These are phyloP conservation scores for Setomelanomma holmii DNA, from an alignment of 2,329 filamentous ascomycete genomes.

Conservation along the genomic window DNA sequence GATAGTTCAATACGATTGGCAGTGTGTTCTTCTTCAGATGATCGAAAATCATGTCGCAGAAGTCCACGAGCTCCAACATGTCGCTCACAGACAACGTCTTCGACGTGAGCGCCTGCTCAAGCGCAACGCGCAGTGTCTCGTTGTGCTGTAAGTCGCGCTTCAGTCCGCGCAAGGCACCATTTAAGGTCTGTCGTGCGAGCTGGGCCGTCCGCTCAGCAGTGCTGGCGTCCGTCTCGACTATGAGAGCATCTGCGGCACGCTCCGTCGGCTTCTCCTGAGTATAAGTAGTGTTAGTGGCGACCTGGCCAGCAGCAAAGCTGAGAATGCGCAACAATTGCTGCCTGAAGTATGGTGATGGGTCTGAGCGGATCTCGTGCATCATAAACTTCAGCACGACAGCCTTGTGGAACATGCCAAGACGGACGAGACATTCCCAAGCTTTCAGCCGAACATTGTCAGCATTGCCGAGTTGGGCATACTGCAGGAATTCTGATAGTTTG, in stretches of 20 bases:
- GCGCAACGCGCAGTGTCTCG: conserved; percentile 56
- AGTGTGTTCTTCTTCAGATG: conserved; percentile 54
- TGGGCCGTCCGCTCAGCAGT: conserved; percentile 56
- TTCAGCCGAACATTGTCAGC: conserved; percentile 66
- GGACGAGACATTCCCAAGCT: conserved; percentile 65
- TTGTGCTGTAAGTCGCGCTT: conserved; percentile 61
- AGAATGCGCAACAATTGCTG: conserved; percentile 60
- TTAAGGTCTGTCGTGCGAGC: conserved; percentile 63
- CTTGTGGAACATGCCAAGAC: conserved; percentile 60
- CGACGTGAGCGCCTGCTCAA: conserved; percentile 65
- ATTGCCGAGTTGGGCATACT: conserved; percentile 66
- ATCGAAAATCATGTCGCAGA: conserved; percentile 64
- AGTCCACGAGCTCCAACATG: conserved; percentile 63
- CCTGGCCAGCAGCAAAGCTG: conserved; percentile 62
- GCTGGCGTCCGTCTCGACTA: conserved; percentile 63
- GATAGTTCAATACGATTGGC: conserved; percentile 60
- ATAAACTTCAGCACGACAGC: conserved; percentile 63
- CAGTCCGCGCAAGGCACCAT: conserved; percentile 64
- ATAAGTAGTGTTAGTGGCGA: conserved; percentile 63
- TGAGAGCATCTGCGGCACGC: conserved; percentile 53
- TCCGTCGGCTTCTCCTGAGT: conserved; percentile 35
- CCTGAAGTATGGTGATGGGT: conserved; percentile 65
- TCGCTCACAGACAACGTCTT: conserved; percentile 60
- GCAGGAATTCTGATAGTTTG: conserved; percentile 64
- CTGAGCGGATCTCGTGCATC: conserved; percentile 62